A percentile compares a stretch with the other conserved stretches of the same genome.
These are phyloP conservation scores for Macaranga tanarius DNA, from an alignment of 441 rosid species.

Conservation along the genomic window DNA sequence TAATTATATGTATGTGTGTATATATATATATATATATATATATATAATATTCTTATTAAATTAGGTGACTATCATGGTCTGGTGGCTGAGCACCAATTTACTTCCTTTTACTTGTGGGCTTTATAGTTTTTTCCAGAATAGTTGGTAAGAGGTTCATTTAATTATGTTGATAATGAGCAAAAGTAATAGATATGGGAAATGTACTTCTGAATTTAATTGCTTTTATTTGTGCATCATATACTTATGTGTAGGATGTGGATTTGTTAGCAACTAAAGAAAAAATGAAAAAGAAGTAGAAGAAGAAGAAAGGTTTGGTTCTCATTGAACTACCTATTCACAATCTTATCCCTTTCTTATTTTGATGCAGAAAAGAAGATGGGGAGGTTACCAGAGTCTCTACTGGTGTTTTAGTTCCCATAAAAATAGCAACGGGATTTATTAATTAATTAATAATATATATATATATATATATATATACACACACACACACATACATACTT, in stretches of 20 bases:
- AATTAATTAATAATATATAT: no score
- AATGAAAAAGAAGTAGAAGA: no score
- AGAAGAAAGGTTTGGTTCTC: neutral
- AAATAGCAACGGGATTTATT: no score
- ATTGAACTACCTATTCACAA: conserved; percentile 2
- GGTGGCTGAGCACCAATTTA: neutral
- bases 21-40: no score
- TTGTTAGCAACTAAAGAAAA: neutral
- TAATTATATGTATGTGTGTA: no score
- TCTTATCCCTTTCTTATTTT: conserved; percentile 11
- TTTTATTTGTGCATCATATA: neutral
- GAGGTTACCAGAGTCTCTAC: conserved; percentile 65
- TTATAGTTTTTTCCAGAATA: neutral
- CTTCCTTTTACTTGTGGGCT: neutral
- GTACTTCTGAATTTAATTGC: neutral
- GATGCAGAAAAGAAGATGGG: conserved; percentile 84
- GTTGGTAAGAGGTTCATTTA: neutral
- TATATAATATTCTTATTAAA: no score
- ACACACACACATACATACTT: no score
- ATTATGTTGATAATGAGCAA: neutral
- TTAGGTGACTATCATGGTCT: neutral
- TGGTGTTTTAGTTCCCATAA: conserved; percentile 86
- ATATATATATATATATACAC: no score
- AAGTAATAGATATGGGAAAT: neutral
- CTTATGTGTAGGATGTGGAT: no score